A percentile compares a stretch with the other conserved stretches of the same genome.
phyloP scores from a whole-genome alignment of 179 eudicot species.

The Dionaea muscipula region DNA sequence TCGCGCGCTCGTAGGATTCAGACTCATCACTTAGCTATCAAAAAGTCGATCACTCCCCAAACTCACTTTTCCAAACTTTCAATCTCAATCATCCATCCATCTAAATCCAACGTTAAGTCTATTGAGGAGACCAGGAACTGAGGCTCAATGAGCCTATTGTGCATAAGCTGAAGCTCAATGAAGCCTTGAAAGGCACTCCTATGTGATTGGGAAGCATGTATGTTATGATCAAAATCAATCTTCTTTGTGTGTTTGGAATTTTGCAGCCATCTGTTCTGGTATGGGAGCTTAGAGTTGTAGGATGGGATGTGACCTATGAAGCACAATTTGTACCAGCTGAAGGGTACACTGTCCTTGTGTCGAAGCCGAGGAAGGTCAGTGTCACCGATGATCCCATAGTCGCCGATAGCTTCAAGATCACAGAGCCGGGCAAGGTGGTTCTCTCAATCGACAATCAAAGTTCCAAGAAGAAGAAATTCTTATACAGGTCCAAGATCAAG shows the following conservation, averaged over 20 bases:
- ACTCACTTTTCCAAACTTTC: no score
- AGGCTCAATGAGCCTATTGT: no score
- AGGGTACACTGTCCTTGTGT: slow-evolving; percentile 65
- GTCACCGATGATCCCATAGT: slow-evolving; percentile 53
- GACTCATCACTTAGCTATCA: no score
- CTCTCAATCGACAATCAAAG: slow-evolving; percentile 63
- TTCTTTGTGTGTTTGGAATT: background rate
- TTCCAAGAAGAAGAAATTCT: slow-evolving; percentile 68
- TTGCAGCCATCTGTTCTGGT: slow-evolving; percentile 28
- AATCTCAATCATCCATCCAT: no score
- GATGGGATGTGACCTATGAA: slow-evolving; percentile 68
- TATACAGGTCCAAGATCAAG: slow-evolving; percentile 43
- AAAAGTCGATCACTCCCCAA: no score
- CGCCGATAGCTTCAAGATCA: slow-evolving; percentile 43
- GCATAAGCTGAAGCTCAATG: no score
- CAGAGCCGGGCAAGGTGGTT: slow-evolving; percentile 61
- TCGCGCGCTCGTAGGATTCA: no score
- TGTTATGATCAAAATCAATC: no score
- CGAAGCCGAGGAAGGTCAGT: slow-evolving; percentile 53
- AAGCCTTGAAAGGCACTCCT: no score
- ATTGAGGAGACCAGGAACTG: no score
- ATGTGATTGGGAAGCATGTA: no score
- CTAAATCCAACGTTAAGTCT: no score
- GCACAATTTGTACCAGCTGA: slow-evolving; percentile 71
- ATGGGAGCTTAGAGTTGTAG: slow-evolving; percentile 76